phyloP scores from a whole-genome alignment of 176 grass and related monocot genomes.

The Guadua angustifolia region DNA sequence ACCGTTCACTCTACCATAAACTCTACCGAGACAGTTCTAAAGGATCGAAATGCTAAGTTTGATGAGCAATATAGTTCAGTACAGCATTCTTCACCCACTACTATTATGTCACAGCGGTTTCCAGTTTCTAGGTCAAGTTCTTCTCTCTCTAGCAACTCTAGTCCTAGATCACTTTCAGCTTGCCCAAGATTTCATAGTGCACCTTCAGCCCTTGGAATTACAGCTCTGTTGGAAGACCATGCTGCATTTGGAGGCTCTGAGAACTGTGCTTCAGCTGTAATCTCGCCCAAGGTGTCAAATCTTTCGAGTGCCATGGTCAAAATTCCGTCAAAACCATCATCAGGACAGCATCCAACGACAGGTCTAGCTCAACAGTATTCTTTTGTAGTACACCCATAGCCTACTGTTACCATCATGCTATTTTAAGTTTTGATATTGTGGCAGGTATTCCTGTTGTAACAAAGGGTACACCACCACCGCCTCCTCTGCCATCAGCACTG shows the following conservation, averaged over 20 bases:
- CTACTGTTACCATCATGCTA: conserved; percentile 25
- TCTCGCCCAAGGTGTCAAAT: conserved; percentile 18
- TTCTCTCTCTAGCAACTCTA: conserved; percentile 47
- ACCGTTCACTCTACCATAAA: conserved; percentile 7
- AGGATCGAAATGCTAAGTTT: conserved; percentile 43
- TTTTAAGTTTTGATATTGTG: conserved; percentile 26
- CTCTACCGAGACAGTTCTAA: conserved; percentile 21
- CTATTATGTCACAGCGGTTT: conserved; percentile 66
- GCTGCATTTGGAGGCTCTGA: conserved; percentile 45
- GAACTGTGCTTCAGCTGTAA: conserved; percentile 41
- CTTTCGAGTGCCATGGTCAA: conserved; percentile 19
- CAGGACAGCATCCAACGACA: conserved; percentile 33
- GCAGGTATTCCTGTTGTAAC: conserved; percentile 38
- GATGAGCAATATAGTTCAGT: conserved; percentile 37
- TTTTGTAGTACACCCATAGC: conserved; percentile 32
- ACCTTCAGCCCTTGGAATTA: conserved; percentile 77
- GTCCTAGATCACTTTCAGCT: conserved; percentile 53
- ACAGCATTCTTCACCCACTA: conserved; percentile 43
- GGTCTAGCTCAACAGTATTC: conserved; percentile 37
- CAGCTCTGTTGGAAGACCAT: conserved; percentile 71
- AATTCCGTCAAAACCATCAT: conserved; percentile 42
- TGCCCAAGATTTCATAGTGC: conserved; percentile 64
- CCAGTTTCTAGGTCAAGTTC: conserved; percentile 62
- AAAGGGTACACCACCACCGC: not conserved
- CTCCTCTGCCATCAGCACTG: not conserved